Evolutionary conservation across 2,329 filamentous ascomycete genomes (phyloP).

Genomic region (Alternaria hordeiaustralica): DNA sequence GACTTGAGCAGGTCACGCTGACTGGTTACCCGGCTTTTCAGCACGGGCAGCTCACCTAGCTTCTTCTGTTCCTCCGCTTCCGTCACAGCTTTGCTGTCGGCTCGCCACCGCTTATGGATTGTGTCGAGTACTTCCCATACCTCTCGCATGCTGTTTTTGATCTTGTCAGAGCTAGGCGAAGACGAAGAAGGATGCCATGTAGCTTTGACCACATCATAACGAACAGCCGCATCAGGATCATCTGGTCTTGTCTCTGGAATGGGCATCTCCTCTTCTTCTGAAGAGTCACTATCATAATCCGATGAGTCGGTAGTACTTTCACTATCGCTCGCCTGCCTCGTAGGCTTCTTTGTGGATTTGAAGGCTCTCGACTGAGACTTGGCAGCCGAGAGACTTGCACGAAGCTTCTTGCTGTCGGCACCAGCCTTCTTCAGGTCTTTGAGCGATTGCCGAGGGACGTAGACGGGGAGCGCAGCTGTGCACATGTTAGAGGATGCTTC

Average conservation of each 20-base stretch:
- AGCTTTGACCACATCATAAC: conserved; percentile 67
- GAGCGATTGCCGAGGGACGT: conserved; percentile 53
- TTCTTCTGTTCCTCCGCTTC: conserved; percentile 65
- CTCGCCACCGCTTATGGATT: conserved; percentile 68
- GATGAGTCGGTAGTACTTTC: conserved; percentile 56
- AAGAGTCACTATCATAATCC: conserved; percentile 59
- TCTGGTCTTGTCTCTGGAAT: conserved; percentile 60
- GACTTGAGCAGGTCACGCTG: conserved; percentile 65
- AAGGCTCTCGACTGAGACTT: conserved; percentile 30
- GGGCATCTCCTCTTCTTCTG: conserved; percentile 62
- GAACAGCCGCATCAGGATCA: conserved; percentile 59
- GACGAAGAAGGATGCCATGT: conserved; percentile 65
- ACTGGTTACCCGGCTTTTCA: conserved; percentile 64
- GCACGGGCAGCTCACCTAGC: conserved; percentile 58
- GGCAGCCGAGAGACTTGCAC: conserved; percentile 36
- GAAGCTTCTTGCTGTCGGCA: conserved; percentile 50
- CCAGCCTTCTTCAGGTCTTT: conserved; percentile 55
- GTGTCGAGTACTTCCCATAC: conserved; percentile 67
- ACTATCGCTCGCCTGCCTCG: conserved; percentile 50
- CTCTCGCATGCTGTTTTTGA: conserved; percentile 61
- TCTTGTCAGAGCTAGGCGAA: conserved; percentile 56
- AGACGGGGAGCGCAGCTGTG: conserved; percentile 51
- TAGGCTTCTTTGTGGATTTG: conserved; percentile 21
- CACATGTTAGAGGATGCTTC: conserved; percentile 24
- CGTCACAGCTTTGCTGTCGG: conserved; percentile 62